These are phyloP conservation scores for Colletotrichum sp. DNA, from an alignment of 2,329 filamentous ascomycete species.

Conservation along the genomic window DNA sequence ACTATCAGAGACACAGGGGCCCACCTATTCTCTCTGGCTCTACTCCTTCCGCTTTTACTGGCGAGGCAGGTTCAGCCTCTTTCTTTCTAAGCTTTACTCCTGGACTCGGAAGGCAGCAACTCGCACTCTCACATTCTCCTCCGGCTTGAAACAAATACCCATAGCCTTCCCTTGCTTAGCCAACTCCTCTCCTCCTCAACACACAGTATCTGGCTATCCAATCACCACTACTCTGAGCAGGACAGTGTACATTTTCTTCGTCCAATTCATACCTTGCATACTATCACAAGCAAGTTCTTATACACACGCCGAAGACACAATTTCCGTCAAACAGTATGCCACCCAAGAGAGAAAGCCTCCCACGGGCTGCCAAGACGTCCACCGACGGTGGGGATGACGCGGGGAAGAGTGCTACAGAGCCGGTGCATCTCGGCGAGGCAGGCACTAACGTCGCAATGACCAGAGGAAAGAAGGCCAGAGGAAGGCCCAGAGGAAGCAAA, in stretches of 20 bases:
- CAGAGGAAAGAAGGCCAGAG: neutral
- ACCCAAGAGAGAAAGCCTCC: neutral
- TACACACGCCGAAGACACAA: neutral
- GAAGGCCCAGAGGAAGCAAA: neutral
- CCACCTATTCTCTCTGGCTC: neutral
- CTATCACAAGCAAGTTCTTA: neutral
- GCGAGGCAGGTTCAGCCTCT: neutral
- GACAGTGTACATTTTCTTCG: neutral
- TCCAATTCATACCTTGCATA: neutral
- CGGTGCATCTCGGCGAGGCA: neutral
- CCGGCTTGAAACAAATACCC: neutral
- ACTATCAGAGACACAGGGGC: neutral
- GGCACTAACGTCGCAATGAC: neutral
- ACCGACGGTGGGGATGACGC: neutral
- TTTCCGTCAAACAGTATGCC: neutral
- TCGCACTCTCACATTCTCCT: neutral
- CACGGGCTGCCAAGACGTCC: neutral
- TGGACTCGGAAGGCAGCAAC: neutral
- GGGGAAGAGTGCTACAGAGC: neutral
- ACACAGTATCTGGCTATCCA: neutral
- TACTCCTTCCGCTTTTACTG: neutral
- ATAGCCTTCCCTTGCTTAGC: neutral
- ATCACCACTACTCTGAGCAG: neutral
- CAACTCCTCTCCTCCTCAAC: neutral
- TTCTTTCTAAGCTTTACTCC: neutral